These are phyloP conservation scores for Tolypocladium capitatum DNA, from an alignment of 2,329 filamentous ascomycete genomes.

Conservation along the genomic window DNA sequence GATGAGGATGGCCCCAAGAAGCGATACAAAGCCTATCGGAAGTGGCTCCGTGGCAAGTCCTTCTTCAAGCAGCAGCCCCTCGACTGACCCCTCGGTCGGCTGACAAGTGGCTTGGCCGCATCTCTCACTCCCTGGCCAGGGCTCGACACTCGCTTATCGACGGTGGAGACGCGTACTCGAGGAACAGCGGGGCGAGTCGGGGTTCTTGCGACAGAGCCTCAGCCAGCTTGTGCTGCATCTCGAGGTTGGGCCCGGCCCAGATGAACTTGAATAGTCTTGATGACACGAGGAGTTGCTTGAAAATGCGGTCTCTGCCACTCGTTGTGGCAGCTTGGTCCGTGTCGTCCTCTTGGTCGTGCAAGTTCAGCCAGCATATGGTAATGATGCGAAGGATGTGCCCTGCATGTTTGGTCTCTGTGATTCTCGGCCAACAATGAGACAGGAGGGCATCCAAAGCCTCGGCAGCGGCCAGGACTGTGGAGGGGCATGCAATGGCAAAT, in stretches of 20 bases:
- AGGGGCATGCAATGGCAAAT: conserved; percentile 43
- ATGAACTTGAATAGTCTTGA: conserved; percentile 10
- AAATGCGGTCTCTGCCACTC: conserved; percentile 2
- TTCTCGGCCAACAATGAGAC: conserved; percentile 54
- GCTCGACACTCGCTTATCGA: not conserved
- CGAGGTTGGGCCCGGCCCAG: conserved; percentile 8
- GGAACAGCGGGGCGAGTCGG: conserved; percentile 17
- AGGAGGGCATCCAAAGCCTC: conserved; percentile 44
- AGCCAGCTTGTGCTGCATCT: conserved; percentile 4
- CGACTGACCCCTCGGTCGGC: conserved; percentile 24
- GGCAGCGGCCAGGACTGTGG: conserved; percentile 38
- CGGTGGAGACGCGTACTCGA: not conserved
- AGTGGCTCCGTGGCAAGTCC: conserved; percentile 90
- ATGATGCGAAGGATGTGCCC: conserved; percentile 51
- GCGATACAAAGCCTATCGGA: conserved; percentile 88
- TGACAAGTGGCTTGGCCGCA: not conserved
- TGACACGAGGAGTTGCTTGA: conserved; percentile 7
- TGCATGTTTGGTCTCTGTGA: conserved; percentile 40
- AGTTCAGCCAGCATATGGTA: conserved; percentile 48
- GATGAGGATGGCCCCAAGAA: conserved; percentile 84
- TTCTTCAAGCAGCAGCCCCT: conserved; percentile 82
- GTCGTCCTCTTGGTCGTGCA: conserved; percentile 22
- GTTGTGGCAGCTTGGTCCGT: not conserved
- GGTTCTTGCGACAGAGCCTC: conserved; percentile 13
- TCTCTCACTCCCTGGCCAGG: not conserved